Evolutionary conservation across 2,329 filamentous ascomycete species (phyloP), one percentile per base, ranked within the genome.

Genomic region (Aquanectria penicillioides): DNA sequence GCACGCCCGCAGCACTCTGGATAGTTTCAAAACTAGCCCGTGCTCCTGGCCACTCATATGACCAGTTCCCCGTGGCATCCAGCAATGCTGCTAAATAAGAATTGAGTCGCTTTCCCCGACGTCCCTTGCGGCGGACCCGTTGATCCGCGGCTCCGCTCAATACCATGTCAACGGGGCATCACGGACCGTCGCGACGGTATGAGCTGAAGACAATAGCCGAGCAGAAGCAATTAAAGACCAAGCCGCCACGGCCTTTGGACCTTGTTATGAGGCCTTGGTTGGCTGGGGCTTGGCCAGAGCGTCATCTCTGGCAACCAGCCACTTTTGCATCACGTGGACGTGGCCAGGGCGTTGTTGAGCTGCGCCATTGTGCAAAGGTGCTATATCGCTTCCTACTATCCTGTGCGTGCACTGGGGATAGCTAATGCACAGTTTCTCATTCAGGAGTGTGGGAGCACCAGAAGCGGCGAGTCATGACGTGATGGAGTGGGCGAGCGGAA

Each of bases 131-230:
- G 41, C 7, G 26, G 17, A 46, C 41, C 26, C 17, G 17, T 22
- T 18, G 41, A 46, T 46, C 41, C 41, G 26, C 36, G 36, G 36
- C n/a, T 38, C 18, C 17, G 8, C 26, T 31, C 20, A 31, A 25
- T 6, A 25, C 41, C 41, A 46, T 31, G 41, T 31, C n/a, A n/a
- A n/a, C n/a, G n/a, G n/a, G n/a, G 20, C 40, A 46, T 17, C 41
- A 46, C 26, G 31, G 41, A 31, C 41, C 41, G 41, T 18, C 17
- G 26, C 18, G 26, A 46, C 15, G 41, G 22, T 25, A 18, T 22
- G 41, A 46, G 41, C 41, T 46, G 41, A 46, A 33, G 41, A 44
- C n/a, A n/a, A n/a, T n/a, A 12, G 11, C 17, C 17, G 41, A 46
- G 26, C n/a, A 13, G 26, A n/a, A n/a, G 41, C 41, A 46, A 46